Evolutionary conservation across 345 rosid genomes (phyloP).

Genomic region (Geranium brycei): DNA sequence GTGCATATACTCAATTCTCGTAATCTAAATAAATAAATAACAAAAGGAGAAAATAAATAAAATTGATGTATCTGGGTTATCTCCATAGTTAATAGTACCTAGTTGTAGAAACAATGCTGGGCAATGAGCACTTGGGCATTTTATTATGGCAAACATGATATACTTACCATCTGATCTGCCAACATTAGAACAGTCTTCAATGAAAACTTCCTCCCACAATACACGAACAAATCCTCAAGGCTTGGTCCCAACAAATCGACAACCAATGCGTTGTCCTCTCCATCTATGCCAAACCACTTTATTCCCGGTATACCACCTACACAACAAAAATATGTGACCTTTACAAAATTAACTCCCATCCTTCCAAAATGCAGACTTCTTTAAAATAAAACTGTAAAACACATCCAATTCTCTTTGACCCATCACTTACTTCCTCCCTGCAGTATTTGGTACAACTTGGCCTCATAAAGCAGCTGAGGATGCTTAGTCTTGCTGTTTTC

Average conservation of each 20-base stretch:
- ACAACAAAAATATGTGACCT: background rate
- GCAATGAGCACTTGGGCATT: background rate
- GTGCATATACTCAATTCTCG: constrained; percentile 55
- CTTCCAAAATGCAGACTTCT: background rate
- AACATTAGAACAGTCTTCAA: constrained; percentile 52
- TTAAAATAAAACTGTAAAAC: background rate
- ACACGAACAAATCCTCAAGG: constrained; percentile 55
- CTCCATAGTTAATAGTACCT: background rate
- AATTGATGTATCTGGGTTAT: background rate
- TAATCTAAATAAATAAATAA: constrained; percentile 22
- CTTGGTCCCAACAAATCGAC: constrained; percentile 58
- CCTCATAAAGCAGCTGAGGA: constrained; percentile 49
- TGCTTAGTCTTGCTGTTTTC: constrained; percentile 48
- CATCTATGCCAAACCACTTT: constrained; percentile 46
- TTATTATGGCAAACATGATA: background rate
- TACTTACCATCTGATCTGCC: constrained; percentile 53
- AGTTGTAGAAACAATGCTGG: no score
- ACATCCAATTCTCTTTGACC: background rate
- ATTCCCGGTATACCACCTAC: constrained; percentile 39
- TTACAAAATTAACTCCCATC: background rate
- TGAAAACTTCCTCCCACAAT: constrained; percentile 58
- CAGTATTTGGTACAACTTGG: constrained; percentile 44
- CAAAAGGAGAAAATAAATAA: background rate
- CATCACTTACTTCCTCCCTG: constrained; percentile 45
- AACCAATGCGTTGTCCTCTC: constrained; percentile 37